Conservation (phyloP, 805 yeast species). For the Wickerhamomyces sydowiorum region DNA sequence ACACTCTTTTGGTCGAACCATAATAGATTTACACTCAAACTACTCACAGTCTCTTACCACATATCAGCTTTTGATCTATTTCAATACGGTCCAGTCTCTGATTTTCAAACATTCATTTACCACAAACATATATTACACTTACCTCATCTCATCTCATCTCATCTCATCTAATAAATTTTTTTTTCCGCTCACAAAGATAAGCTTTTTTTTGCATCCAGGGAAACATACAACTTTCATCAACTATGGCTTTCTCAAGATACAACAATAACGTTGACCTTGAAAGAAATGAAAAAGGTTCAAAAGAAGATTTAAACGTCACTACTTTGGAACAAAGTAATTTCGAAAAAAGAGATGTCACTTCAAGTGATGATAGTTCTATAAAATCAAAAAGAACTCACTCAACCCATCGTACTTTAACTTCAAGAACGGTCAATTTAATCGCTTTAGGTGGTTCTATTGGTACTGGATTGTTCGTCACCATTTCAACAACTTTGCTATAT, state of each 20-base stretch:
- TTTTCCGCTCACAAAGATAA: no score
- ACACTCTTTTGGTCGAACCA: background rate
- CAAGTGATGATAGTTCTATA: background rate
- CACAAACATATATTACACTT: background rate
- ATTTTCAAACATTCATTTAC: no score
- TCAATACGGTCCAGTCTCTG: no score
- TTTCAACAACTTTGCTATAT: constrained; percentile 45
- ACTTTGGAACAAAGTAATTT: no score
- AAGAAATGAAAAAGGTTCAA: background rate
- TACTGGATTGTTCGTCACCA: constrained; percentile 57
- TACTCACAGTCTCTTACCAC: no score
- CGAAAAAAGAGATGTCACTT: background rate
- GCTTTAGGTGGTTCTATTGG: constrained; percentile 63
- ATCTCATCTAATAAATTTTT: no score
- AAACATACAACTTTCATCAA: no score
- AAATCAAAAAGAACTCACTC: background rate
- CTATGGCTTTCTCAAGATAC: background rate
- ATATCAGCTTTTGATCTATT: no score
- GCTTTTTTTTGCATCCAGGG: no score
- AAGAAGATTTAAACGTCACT: background rate
- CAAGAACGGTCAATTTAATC: constrained; percentile 57
- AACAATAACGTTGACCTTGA: background rate
- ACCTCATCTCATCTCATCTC: background rate
- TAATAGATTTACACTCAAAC: no score
- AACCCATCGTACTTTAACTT: constrained; percentile 31